Evolutionary conservation across 2,329 filamentous ascomycete species (phyloP), one percentile per base, ranked within the genome.

Genomic region (Ceratocystis huliohia): DNA sequence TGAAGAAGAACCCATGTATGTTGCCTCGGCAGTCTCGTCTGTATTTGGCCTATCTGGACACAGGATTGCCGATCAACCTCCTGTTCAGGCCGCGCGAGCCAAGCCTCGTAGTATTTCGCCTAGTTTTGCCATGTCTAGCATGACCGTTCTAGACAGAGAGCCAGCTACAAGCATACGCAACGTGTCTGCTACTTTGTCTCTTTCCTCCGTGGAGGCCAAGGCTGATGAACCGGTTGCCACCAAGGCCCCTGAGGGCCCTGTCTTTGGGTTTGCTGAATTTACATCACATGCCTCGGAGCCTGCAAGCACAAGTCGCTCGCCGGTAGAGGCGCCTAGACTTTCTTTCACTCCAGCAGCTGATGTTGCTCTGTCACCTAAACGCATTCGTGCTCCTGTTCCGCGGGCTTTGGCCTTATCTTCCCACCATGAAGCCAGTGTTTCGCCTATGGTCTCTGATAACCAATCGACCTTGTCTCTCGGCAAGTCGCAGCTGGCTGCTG

Each of bases 261-360:
- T 57, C 1, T 67, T 75, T 20, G 71, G 70, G 0, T 63, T 75
- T 28, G 73, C 74, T 1, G 65, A 67, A 2, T 70, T 75, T 44
- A 63, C 70, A 46, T 69, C 73, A 17, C 69, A 74, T 66, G 69
- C 70, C 53, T 64, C 73, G n/a, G 70, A 73, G 57, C 73, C 73
- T 22, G 66, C 73, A 17, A 44, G 73, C 20, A 28, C 53, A 28
- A 15, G 5, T 28, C 53, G 53, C 28, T 5, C 28, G 25, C 15
- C 13, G 63, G 74, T 75, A 15, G 71, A 74, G 57, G 67, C 59
- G n/a, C 59, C 66, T 25, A 50, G 57, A 20, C 25, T 68, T 25
- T 56, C 64, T 20, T 61, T 66, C 15, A 64, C 61, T 1, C 37
- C 59, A 61, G 44, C 48, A 33, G 17, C 53, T 15, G 64, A 66